A percentile compares a stretch with the other conserved stretches of the same genome.
These are phyloP conservation scores for Avena sativa DNA, from an alignment of 176 grass and related monocot genomes.

Conservation along the genomic window DNA sequence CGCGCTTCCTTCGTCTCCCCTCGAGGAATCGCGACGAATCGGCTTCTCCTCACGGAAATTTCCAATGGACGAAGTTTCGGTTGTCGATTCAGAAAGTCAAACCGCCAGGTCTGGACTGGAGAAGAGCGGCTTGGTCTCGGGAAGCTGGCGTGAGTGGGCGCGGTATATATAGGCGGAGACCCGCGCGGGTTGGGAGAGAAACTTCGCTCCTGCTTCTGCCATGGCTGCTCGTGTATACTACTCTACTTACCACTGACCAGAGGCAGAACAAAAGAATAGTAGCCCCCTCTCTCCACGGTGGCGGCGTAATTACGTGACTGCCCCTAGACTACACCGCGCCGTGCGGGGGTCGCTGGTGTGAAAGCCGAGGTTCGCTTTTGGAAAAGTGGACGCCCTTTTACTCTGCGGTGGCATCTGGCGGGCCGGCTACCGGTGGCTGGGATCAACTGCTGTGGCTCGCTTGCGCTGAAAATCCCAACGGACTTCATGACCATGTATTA, in stretches of 20 bases:
- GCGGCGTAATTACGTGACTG: conserved; percentile 11
- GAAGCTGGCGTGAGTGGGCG: neutral
- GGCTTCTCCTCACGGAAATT: neutral
- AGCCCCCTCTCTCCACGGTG: neutral
- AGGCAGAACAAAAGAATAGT: neutral
- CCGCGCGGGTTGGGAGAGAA: conserved; percentile 25
- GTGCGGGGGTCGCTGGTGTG: neutral
- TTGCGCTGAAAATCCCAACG: too few relatives aligned
- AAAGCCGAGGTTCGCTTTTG: conserved; percentile 18
- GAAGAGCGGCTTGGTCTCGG: neutral
- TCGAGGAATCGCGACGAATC: conserved; percentile 24
- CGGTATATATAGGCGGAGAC: conserved; percentile 28
- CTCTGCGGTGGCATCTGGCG: neutral
- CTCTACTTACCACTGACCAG: neutral
- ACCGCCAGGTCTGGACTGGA: conserved; percentile 41
- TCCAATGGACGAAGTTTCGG: neutral
- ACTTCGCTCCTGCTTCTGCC: conserved; percentile 49
- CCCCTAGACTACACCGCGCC: conserved; percentile 35
- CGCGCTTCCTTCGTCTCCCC: neutral
- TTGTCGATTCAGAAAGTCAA: conserved; percentile 46
- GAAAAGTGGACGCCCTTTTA: neutral
- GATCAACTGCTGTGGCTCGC: conserved; percentile 10
- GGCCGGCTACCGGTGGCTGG: neutral
- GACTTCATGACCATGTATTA: neutral
- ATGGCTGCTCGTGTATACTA: conserved; percentile 37